Percentiles rank a stretch among this genome's conserved stretches.
These are phyloP conservation scores for Berkeleyomyces basicola DNA, from an alignment of 2,329 filamentous ascomycete species.

Conservation along the genomic window DNA sequence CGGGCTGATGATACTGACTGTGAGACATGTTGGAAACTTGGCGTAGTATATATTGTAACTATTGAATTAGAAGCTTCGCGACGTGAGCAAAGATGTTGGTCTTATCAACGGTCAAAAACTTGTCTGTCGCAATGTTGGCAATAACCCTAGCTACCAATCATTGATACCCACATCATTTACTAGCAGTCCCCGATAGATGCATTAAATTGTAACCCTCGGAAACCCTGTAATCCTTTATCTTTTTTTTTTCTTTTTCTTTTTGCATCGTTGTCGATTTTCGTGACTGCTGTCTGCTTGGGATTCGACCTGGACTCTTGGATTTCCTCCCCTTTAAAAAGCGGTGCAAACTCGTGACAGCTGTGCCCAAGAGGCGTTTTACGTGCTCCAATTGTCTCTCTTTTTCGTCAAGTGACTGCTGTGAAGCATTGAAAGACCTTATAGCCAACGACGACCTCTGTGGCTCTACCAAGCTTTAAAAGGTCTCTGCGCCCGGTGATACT, in stretches of 20 bases:
- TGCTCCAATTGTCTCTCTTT: background rate
- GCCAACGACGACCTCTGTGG: background rate
- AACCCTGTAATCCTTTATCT: background rate
- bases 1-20: constrained; percentile 24
- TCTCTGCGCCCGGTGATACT: too few species aligned
- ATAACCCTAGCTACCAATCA: background rate
- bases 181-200: background rate
- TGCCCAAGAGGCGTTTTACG: background rate
- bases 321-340: background rate
- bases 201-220: background rate
- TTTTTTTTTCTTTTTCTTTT: background rate
- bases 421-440: background rate
- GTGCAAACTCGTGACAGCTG: background rate
- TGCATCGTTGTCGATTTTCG: background rate
- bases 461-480: too few species aligned
- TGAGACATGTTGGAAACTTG: constrained; percentile 27
- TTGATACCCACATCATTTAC: background rate
- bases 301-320: background rate
- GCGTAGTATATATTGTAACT: background rate
- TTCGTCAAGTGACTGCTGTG: background rate
- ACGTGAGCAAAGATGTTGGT: background rate
- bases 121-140: too few species aligned
- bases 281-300: background rate
- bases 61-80: background rate
- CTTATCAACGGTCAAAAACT: too few species aligned